Conservation (phyloP, 495 filamentous ascomycete species). For the Penicillium silybi region DNA sequence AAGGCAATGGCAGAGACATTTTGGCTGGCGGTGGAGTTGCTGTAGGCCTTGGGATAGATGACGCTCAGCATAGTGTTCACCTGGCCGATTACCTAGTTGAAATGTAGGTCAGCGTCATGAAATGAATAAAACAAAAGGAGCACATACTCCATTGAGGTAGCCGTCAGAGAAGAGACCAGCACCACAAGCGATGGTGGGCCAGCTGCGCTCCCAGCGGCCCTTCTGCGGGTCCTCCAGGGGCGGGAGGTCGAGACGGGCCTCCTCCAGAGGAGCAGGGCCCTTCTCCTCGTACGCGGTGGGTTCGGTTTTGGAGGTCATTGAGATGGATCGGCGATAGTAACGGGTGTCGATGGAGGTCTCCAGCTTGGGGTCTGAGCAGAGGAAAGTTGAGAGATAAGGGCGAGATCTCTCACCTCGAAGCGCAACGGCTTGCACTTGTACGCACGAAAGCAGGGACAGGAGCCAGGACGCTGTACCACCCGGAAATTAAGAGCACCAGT, state of each 20-base stretch:
- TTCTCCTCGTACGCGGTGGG: conserved; percentile 13
- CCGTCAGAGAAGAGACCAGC: conserved; percentile 89
- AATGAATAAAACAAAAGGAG: not conserved
- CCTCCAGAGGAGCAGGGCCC: conserved; percentile 5
- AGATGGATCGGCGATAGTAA: not conserved
- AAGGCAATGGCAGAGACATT: conserved; percentile 80
- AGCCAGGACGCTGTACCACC: conserved; percentile 1
- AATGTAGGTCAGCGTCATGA: conserved; percentile 2
- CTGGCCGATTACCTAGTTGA: conserved; percentile 69
- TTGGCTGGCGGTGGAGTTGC: conserved; percentile 57
- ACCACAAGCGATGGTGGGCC: conserved; percentile 76
- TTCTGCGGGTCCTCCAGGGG: conserved; percentile 42
- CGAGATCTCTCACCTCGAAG: not conserved
- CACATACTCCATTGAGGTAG: conserved; percentile 73
- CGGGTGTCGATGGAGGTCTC: not conserved
- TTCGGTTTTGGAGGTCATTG: conserved; percentile 10
- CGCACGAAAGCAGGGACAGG: not conserved
- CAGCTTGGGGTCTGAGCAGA: not conserved
- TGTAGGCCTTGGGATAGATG: conserved; percentile 64
- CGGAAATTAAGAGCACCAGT: not conserved
- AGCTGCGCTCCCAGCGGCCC: conserved; percentile 55
- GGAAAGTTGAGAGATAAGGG: not conserved
- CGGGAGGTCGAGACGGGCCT: conserved; percentile 16
- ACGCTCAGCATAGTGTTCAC: conserved; percentile 65
- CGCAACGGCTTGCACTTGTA: not conserved